Base-by-base conservation (phyloP, 2,329 filamentous ascomycete species). In the Pestalotiopsis sp. region DNA sequence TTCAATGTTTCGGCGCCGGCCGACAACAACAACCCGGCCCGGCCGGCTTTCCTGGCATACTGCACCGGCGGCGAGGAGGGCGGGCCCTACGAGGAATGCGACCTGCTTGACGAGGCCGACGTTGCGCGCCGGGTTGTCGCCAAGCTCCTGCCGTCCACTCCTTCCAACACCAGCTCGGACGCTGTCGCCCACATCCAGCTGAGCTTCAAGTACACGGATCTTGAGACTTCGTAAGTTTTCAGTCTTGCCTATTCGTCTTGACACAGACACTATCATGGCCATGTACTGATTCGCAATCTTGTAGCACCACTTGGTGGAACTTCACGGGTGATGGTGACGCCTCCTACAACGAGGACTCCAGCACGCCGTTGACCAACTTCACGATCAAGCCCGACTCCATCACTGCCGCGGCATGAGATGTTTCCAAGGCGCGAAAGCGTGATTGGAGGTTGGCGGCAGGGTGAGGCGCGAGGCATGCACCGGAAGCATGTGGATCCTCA, bases 1-100 rank as follows among this genome's bases (percentile, higher is more conserved):
- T 79, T 78, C 72, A 75, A 77, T 70, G 71, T 80, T 60, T 75
- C 76, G 40, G 79, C 75, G 49, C 70, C 68, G 66, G 75, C 70
- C 27, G 75, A 75, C 70, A 36, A 68, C 57, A 75, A 69, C 11
- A 74, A 68, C 59, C 75, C 74, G 9, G 67, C 71, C 13, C 73
- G 68, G 20, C 78, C 78, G 5, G 75, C 74, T 7, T 80, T 80
- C 71, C 73, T 71, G 27, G 78, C 77, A n/a, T 72, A 73, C 69
- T 80, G 78, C 67, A 69, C 66, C 58, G 78, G 78, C 58, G 20
- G 67, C 12, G 74, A 71, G 23, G 77, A 77, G 68, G 75, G 76
- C 6, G 71, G 73, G 23, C 67, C 72, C 13, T 80, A 78, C 69
- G 63, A 65, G 64, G 68, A 70, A 25, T 80, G 78, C 71, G 62